These are phyloP conservation scores for Saposhnikovia divaricata DNA, from an alignment of 129 eudicot genomes.

Conservation along the genomic window DNA sequence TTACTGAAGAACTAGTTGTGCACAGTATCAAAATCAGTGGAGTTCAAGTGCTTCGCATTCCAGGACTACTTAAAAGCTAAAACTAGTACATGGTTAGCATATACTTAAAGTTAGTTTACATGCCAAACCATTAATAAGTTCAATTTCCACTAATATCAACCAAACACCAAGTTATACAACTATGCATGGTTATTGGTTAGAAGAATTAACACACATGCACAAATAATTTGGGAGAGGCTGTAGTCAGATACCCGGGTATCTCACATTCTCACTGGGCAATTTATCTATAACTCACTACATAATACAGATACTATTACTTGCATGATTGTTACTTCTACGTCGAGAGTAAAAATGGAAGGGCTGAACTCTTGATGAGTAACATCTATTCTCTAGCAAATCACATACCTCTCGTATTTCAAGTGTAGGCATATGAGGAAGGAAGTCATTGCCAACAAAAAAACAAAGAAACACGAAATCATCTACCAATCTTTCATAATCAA, in stretches of 20 bases:
- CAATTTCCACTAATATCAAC: too few relatives aligned
- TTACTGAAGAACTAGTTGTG: too few relatives aligned
- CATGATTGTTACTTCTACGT: neutral
- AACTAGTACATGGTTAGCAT: too few relatives aligned
- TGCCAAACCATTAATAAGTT: too few relatives aligned
- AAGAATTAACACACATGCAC: neutral
- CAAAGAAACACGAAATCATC: conserved; percentile 94
- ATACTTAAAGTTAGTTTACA: too few relatives aligned
- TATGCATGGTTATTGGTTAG: neutral
- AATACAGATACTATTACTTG: neutral
- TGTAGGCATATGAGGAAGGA: conserved; percentile 99
- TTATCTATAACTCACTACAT: neutral
- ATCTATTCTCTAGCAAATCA: conserved; percentile 6
- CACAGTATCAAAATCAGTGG: too few relatives aligned
- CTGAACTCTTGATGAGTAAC: neutral
- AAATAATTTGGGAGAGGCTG: neutral
- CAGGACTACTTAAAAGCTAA: too few relatives aligned
- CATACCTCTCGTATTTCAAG: conserved; percentile 96
- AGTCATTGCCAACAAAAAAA: conserved; percentile 96
- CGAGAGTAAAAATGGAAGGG: neutral
- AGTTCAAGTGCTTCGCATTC: too few relatives aligned
- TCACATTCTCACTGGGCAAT: neutral
- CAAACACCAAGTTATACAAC: neutral
- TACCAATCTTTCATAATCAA: conserved; percentile 75
- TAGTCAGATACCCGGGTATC: neutral